Conservation (phyloP, 2,329 filamentous ascomycete genomes). For the Chaetoscypha palmicola region DNA sequence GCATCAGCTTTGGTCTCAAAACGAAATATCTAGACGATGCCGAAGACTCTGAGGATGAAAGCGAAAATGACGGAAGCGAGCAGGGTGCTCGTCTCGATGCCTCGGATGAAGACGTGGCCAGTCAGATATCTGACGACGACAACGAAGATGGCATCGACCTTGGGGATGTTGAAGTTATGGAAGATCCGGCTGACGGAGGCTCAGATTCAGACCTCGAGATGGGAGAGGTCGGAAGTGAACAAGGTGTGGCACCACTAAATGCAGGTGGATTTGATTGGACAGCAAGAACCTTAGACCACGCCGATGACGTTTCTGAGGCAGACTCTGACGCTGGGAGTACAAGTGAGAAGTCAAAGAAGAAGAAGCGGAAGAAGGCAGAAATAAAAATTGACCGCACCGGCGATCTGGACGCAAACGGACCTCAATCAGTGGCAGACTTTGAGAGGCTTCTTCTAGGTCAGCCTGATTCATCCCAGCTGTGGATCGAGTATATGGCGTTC, state of each 20-base stretch:
- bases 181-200: constrained; percentile 29
- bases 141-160: constrained; percentile 27
- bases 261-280: constrained; percentile 85
- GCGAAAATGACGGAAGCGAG: constrained; percentile 37
- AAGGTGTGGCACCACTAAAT: constrained; percentile 49
- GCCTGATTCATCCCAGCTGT: constrained; percentile 86
- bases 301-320: constrained; percentile 32
- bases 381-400: constrained; percentile 84
- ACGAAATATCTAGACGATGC: constrained; percentile 75
- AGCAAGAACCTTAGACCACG: constrained; percentile 56
- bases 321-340: constrained; percentile 40
- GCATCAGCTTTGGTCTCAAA: constrained; percentile 86
- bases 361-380: constrained; percentile 67
- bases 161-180: constrained; percentile 36
- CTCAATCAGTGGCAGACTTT: constrained; percentile 85
- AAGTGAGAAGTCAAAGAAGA: constrained; percentile 51
- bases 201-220: constrained; percentile 26
- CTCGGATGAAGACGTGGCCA: constrained; percentile 29
- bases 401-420: constrained; percentile 82
- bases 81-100: constrained; percentile 34
- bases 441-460: constrained; percentile 88
- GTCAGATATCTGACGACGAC: constrained; percentile 30
- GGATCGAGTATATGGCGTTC: constrained; percentile 99
- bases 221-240: constrained; percentile 27
- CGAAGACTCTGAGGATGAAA: constrained; percentile 42